These are phyloP conservation scores for Leccinum sublutescens DNA, from an alignment of 768 basidiomycete species.

Conservation along the genomic window DNA sequence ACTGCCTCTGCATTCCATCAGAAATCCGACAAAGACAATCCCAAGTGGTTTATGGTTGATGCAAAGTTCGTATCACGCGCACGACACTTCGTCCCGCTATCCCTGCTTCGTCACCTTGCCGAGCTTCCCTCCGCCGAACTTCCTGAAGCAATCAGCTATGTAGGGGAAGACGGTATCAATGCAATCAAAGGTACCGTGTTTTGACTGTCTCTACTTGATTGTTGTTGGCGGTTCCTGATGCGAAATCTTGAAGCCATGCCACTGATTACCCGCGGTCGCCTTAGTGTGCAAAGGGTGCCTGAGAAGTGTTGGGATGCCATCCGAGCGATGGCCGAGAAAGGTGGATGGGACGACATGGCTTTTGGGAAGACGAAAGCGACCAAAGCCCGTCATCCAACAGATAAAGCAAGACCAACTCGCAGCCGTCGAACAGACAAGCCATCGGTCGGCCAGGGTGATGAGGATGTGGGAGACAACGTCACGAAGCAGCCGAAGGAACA, in stretches of 20 bases:
- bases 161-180: slow-evolving; percentile 56
- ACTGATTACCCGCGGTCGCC: slow-evolving; percentile 72
- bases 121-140: slow-evolving; percentile 35
- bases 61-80: slow-evolving; percentile 65
- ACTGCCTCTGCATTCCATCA: slow-evolving; percentile 25
- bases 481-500: background rate
- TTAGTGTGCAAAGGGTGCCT: slow-evolving; percentile 84
- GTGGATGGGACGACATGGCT: slow-evolving; percentile 71
- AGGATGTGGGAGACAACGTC: slow-evolving; percentile 8
- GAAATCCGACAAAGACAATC: slow-evolving; percentile 76
- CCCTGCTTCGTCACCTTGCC: slow-evolving; percentile 68
- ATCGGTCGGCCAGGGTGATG: background rate
- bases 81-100: slow-evolving; percentile 71
- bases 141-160: slow-evolving; percentile 62
- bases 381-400: background rate
- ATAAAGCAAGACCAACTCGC: background rate
- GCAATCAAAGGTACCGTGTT: slow-evolving; percentile 58
- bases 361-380: slow-evolving; percentile 37
- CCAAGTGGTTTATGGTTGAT: slow-evolving; percentile 95
- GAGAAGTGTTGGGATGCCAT: slow-evolving; percentile 65
- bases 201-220: background rate
- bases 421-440: background rate
- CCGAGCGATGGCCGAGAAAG: slow-evolving; percentile 56
- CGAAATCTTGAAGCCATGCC: slow-evolving; percentile 58
- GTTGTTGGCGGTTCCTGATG: slow-evolving; percentile 1